A percentile compares a stretch with the other conserved stretches of the same genome.
Conservation (phyloP, 2,329 filamentous ascomycete species). For the Ophiostoma sp. region DNA sequence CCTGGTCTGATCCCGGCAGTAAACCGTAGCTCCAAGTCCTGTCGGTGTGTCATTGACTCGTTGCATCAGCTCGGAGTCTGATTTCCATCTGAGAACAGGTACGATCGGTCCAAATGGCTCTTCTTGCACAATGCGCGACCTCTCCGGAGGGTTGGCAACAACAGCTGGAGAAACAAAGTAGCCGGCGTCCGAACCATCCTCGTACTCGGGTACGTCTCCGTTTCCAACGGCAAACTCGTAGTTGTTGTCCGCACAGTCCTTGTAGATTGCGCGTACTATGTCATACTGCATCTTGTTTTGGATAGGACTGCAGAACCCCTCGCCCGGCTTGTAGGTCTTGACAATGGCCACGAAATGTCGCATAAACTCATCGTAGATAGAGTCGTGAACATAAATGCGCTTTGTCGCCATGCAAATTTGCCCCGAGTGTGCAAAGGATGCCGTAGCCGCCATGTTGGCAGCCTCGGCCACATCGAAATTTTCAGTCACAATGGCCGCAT, state of each 20-base stretch:
- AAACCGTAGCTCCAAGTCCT: not conserved
- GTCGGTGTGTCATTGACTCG: not conserved
- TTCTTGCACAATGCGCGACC: not conserved
- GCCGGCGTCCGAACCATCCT: not conserved
- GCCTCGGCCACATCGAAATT: not conserved
- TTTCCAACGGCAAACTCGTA: not conserved
- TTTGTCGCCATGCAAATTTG: not conserved
- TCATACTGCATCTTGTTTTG: not conserved
- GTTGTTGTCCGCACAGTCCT: not conserved
- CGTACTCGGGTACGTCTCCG: not conserved
- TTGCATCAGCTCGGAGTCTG: not conserved
- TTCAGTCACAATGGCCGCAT: not conserved
- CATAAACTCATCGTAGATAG: not conserved
- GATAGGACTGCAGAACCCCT: not conserved
- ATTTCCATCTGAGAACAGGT: not conserved
- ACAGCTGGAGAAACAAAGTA: not conserved
- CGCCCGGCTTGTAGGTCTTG: not conserved
- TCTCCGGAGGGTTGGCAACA: not conserved
- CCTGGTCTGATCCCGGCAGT: not conserved
- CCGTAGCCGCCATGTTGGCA: not conserved
- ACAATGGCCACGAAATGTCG: not conserved
- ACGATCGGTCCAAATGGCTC: not conserved
- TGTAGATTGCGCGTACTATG: not conserved
- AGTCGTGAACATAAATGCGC: not conserved
- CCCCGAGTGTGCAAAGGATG: not conserved